Percentiles rank a stretch among this genome's conserved stretches.
These are phyloP conservation scores for Saccharomycopsis sp. DNA, from an alignment of 805 yeast species.

Conservation along the genomic window DNA sequence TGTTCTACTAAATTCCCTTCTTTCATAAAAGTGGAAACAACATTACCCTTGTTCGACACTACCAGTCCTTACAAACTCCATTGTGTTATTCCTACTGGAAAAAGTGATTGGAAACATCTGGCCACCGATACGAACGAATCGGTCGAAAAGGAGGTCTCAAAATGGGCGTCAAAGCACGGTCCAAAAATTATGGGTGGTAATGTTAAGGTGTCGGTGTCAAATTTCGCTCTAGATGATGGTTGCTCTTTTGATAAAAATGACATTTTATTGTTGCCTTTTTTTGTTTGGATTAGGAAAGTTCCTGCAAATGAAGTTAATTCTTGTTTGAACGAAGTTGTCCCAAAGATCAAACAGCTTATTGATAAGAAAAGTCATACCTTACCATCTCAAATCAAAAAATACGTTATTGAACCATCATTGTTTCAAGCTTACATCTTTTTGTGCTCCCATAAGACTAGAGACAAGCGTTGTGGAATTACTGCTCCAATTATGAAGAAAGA, in stretches of 20 bases:
- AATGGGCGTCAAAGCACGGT: conserved; percentile 28
- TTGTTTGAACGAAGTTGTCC: conserved; percentile 36
- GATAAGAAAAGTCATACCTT: conserved; percentile 22
- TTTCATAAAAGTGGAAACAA: conserved; percentile 34
- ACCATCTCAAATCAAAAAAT: conserved; percentile 24
- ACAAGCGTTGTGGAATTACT: conserved; percentile 86
- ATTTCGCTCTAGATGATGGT: conserved; percentile 36
- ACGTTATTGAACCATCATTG: conserved; percentile 21
- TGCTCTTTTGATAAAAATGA: conserved; percentile 32
- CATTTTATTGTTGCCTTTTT: conserved; percentile 61
- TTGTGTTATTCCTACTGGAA: conserved; percentile 73
- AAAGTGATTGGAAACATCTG: conserved; percentile 74
- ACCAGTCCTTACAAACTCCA: conserved; percentile 64
- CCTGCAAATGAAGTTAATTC: conserved; percentile 31
- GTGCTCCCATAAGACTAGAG: conserved; percentile 88
- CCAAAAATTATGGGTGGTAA: conserved; percentile 22
- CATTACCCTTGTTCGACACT: conserved; percentile 51
- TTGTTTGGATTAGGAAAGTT: conserved; percentile 54
- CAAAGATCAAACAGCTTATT: conserved; percentile 29
- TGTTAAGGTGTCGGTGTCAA: conserved; percentile 44
- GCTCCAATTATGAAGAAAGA: conserved; percentile 84
- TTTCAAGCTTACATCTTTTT: conserved; percentile 48
- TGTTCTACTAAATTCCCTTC: conserved; percentile 47
- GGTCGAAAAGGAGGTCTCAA: conserved; percentile 34
- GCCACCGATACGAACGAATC: conserved; percentile 42